Evolutionary conservation across 352 stramenopile species (phyloP), one percentile per base, ranked within the genome.

Genomic region (Elongisporangium anandrum): DNA sequence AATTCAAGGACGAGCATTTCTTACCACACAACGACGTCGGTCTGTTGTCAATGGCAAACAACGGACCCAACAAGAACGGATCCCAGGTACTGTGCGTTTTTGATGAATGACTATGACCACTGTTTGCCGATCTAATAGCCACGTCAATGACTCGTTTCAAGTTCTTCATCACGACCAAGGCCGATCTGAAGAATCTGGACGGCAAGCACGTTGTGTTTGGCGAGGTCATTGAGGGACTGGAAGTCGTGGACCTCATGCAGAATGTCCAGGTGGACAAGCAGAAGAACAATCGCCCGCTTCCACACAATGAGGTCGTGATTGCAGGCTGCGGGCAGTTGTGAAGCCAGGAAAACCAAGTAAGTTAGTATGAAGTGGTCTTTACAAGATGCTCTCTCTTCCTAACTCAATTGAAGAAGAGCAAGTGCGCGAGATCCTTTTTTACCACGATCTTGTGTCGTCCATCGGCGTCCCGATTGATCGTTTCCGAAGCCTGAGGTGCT

Each of bases 171-270:
- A 92, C 82, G 23, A 92, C 77, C 10, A 82, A 81, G 50, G 72
- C 79, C 8, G 64, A 65, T 1, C 69, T 90, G 26, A 82, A 72
- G 20, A 89, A 88, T 56, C 56, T 92, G 16, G 94, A 99, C 77
- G 90, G 85, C 34, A 98, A 98, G 74, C 97, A 99, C 70, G 86
- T 97, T 5, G 95, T 99, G 8, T 99, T 99, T 81, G 97, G 97
- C 23, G 92, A 98, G 66, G 85, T 97, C 15, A 66, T 97, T 47
- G 82, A 95, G 24, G 79, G 82, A 19, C 70, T 89, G 26, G 76
- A 87, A n/a, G 66, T 92, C 13, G 80, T 92, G 17, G 77, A 90
- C 60, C 57, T 66, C 19, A 88, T 92, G 70, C 79, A 90, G 56
- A 75, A 71, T 39, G 79, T 90, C 6, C 63, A 87, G 34, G 79